Base-by-base conservation (phyloP, 2,329 filamentous ascomycete species). In the Triangularia verruculosa region DNA sequence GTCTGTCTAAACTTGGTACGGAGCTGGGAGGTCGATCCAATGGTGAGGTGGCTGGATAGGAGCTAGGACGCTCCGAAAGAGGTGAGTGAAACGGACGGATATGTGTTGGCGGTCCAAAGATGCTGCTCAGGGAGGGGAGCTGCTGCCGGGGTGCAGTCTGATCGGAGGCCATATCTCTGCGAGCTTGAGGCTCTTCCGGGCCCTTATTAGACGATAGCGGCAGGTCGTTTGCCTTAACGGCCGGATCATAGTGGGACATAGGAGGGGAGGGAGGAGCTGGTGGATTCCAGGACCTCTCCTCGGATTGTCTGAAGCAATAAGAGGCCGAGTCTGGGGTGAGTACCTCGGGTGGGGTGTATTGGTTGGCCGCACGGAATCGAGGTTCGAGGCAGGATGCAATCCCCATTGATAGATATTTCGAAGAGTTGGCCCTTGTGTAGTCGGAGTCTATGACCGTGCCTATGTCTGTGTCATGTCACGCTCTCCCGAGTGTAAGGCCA, bases 241-340 rank as follows among this genome's bases (percentile, higher is more conserved):
- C 72, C 67, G 78, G 80, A 63, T 84, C 84, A 85, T 86, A 82
- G 74, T 78, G 81, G 72, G 83, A 83, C 84, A 86, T 86, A 69
- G 82, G 81, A 73, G 83, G 79, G 66, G 83, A 83, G 66, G 82
- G 75, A 64, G 80, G 79, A 64, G 75, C 74, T 66, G 74, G 72
- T 58, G 76, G 75, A 59, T 76, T 77, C 79, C 81, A 82, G 62
- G 76, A 72, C 70, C 78, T 76, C 67, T 82, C 81, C 70, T 78
- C 80, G 59, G 77, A 71, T 59, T 69, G 68, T 39, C 77, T 79
- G 58, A 78, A 79, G 11, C 79, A 79, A 70, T 79, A 80, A 28
- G 79, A 78, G 17, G 81, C 79, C 60, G 79, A 79, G 62, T 79
- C 79, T 64, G 82, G 80, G 73, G 82, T 85, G 70, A 80, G 77